Percentiles rank a stretch among this genome's conserved stretches.
Conservation (phyloP, 768 basidiomycete species). For the Suillus weaverae region DNA sequence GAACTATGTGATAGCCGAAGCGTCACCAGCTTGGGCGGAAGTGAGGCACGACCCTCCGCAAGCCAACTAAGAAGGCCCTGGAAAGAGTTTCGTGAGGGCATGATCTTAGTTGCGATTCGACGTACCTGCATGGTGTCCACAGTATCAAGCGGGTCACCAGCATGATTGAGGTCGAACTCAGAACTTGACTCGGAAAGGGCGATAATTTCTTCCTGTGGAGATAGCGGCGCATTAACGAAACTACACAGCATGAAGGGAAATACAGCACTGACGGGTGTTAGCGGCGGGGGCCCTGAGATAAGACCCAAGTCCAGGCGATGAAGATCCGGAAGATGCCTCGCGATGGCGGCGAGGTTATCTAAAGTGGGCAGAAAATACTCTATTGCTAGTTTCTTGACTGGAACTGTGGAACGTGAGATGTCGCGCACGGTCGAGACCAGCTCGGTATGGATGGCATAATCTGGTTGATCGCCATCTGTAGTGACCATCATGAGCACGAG, state of each 20-base stretch:
- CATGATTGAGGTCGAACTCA: background rate
- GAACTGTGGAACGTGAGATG: background rate
- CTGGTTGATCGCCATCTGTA: background rate
- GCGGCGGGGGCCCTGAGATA: background rate
- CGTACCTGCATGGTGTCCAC: background rate
- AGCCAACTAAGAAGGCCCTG: background rate
- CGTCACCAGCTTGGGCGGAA: background rate
- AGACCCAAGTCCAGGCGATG: background rate
- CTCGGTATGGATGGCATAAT: background rate
- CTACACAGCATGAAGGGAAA: background rate
- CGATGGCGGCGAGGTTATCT: background rate
- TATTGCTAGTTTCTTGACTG: background rate
- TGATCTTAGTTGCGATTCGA: background rate
- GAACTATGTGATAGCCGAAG: conserved; percentile 1
- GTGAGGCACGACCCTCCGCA: background rate
- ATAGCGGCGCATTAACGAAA: background rate
- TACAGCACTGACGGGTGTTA: background rate
- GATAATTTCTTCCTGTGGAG: background rate
- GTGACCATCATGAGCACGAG: background rate
- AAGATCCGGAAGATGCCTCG: background rate
- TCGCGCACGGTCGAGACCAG: background rate
- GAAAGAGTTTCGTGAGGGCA: background rate
- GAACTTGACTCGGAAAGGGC: background rate
- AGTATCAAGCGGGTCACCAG: background rate
- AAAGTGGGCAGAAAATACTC: conserved; percentile 1